Percentiles rank a stretch among this genome's conserved stretches.
phyloP scores from a whole-genome alignment of 225 moss, liverwort and hornwort species.

The Thuidium tamariscinum region DNA sequence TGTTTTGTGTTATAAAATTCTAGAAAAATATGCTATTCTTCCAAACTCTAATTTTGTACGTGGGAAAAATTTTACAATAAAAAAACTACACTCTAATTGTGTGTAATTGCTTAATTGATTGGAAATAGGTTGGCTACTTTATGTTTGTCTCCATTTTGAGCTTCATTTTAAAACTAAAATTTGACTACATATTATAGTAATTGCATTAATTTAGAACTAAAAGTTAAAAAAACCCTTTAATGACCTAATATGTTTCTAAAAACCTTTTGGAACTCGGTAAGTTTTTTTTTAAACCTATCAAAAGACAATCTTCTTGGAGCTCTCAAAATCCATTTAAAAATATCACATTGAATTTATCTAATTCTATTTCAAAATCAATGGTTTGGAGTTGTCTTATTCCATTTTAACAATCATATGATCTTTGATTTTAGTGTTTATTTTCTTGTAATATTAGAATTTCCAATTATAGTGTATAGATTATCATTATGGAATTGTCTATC shows the following conservation, averaged over 20 bases:
- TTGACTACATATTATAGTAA: background rate
- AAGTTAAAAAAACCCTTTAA: background rate
- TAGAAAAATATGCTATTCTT: too few relatives aligned
- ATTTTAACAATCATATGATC: background rate
- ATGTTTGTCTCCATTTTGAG: background rate
- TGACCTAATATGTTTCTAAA: background rate
- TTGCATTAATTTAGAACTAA: background rate
- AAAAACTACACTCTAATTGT: too few relatives aligned
- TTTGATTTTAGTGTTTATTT: background rate
- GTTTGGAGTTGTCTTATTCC: background rate
- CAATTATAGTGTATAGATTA: background rate
- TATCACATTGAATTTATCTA: background rate
- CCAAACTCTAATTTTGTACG: too few relatives aligned
- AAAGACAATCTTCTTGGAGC: background rate
- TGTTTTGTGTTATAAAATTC: too few relatives aligned
- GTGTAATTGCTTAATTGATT: too few relatives aligned
- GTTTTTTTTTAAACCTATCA: background rate
- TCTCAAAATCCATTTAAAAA: background rate
- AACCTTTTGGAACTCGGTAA: accelerated
- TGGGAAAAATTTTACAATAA: too few relatives aligned
- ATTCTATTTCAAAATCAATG: background rate
- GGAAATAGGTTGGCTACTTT: too few relatives aligned
- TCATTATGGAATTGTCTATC: background rate
- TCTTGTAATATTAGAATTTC: background rate
- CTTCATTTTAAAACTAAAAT: background rate